Evolutionary conservation across 2,329 filamentous ascomycete genomes (phyloP).

Genomic region (Aaosphaeria arxii): DNA sequence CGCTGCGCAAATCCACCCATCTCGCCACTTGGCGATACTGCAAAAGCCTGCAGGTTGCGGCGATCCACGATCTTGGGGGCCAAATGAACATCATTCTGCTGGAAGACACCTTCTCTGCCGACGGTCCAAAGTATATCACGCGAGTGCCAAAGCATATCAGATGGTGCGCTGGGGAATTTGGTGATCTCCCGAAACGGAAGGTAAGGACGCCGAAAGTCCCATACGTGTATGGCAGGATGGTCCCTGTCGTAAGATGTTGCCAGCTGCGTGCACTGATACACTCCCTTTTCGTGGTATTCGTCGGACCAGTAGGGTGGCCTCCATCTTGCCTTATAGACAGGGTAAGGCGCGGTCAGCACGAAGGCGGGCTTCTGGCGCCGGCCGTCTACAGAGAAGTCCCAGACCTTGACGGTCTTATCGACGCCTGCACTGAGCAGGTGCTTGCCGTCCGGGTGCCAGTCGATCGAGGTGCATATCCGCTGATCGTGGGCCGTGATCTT

Average conservation of each 20-base stretch:
- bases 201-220: slow-evolving; percentile 61
- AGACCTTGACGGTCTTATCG: slow-evolving; percentile 62
- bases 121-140: slow-evolving; percentile 65
- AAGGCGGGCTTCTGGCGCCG: slow-evolving; percentile 58
- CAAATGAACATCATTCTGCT: slow-evolving; percentile 61
- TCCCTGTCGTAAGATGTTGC: slow-evolving; percentile 62
- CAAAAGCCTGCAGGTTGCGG: slow-evolving; percentile 55
- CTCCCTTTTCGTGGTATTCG: slow-evolving; percentile 49
- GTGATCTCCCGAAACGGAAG: slow-evolving; percentile 62
- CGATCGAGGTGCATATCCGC: slow-evolving; percentile 58
- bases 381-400: slow-evolving; percentile 59
- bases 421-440: slow-evolving; percentile 62
- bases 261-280: slow-evolving; percentile 60
- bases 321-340: slow-evolving; percentile 62
- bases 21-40: slow-evolving; percentile 57
- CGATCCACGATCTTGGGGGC: slow-evolving; percentile 58
- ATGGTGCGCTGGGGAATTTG: slow-evolving; percentile 53
- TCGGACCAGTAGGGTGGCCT: slow-evolving; percentile 57
- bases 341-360: slow-evolving; percentile 59
- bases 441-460: slow-evolving; percentile 67
- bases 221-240: slow-evolving; percentile 60
- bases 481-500: slow-evolving; percentile 60
- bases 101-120: slow-evolving; percentile 58
- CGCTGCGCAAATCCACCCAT: slow-evolving; percentile 55
- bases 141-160: slow-evolving; percentile 63